Evolutionary conservation across 768 basidiomycete genomes (phyloP).

Genomic region (Mycena belliarum): DNA sequence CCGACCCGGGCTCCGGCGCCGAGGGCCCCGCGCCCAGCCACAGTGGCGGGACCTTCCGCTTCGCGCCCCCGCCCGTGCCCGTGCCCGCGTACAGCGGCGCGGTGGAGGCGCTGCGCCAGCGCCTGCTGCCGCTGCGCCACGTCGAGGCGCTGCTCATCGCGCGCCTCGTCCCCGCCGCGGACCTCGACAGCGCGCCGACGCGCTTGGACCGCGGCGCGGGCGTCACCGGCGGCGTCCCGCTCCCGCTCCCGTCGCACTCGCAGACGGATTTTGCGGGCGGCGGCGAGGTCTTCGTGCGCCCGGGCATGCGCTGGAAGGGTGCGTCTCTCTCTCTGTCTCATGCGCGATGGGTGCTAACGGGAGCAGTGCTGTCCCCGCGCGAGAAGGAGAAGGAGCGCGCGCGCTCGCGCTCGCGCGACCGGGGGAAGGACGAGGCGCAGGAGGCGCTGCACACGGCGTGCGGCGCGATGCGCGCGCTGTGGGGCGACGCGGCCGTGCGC

Average conservation of each 20-base stretch:
- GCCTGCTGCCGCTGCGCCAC: constrained; percentile 64
- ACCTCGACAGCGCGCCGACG: constrained; percentile 62
- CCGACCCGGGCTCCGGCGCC: constrained; percentile 21
- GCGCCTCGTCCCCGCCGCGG: constrained; percentile 65
- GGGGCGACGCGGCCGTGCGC: constrained; percentile 63
- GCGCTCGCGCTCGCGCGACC: constrained; percentile 7
- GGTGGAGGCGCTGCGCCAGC: constrained; percentile 4
- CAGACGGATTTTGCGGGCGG: no score
- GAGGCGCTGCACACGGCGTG: constrained; percentile 54
- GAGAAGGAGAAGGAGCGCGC: no score
- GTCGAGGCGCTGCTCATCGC: constrained; percentile 71
- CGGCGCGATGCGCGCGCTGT: constrained; percentile 66
- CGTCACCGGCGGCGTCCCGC: no score
- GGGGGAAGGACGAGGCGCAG: neutral
- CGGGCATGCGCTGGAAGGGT: constrained; percentile 68
- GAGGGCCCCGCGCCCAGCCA: no score
- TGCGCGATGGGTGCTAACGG: no score
- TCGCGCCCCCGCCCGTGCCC: neutral
- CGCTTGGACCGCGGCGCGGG: constrained; percentile 30
- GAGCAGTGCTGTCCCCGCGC: no score
- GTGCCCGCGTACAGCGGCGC: neutral
- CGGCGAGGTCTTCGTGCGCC: constrained; percentile 59
- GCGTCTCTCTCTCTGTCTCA: constrained; percentile 19
- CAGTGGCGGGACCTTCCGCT: no score
- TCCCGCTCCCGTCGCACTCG: neutral